Evolutionary conservation across 331 rosid species (phyloP).

Genomic region (Pyrus hybrid): DNA sequence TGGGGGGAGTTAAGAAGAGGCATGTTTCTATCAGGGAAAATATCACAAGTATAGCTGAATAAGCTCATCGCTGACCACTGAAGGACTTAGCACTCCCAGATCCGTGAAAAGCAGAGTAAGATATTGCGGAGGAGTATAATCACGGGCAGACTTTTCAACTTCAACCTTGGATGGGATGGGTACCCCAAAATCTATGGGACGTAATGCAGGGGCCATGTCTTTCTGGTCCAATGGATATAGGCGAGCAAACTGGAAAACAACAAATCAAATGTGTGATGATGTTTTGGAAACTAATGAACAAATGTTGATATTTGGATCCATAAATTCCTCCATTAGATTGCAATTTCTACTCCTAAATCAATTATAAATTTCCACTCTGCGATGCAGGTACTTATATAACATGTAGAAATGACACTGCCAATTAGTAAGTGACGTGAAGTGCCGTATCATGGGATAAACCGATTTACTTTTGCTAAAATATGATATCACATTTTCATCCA

Average conservation of each 20-base stretch:
- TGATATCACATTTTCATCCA: not conserved
- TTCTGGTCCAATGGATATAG: conserved; percentile 92
- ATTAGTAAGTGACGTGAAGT: too few species aligned
- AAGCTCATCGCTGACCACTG: conserved; percentile 95
- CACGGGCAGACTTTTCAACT: conserved; percentile 88
- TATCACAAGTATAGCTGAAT: conserved; percentile 80
- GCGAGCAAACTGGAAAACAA: conserved; percentile 79
- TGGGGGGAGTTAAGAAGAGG: not conserved
- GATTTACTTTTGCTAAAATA: not conserved
- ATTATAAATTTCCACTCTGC: too few species aligned
- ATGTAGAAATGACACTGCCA: too few species aligned
- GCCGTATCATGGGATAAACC: not conserved
- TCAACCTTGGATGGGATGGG: conserved; percentile 95
- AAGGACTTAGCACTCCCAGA: conserved; percentile 90
- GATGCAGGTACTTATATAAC: too few species aligned
- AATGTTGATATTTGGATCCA: not conserved
- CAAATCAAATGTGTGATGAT: not conserved
- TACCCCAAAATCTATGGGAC: conserved; percentile 80
- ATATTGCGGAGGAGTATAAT: conserved; percentile 93
- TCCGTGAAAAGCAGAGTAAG: conserved; percentile 88
- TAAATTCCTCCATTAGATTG: not conserved
- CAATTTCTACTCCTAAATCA: not conserved
- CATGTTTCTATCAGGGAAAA: not conserved
- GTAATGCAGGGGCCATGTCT: conserved; percentile 89
- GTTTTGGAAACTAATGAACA: not conserved